These are phyloP conservation scores for Chrysanthemum seticuspe DNA, from an alignment of 129 eudicot genomes.

Conservation along the genomic window DNA sequence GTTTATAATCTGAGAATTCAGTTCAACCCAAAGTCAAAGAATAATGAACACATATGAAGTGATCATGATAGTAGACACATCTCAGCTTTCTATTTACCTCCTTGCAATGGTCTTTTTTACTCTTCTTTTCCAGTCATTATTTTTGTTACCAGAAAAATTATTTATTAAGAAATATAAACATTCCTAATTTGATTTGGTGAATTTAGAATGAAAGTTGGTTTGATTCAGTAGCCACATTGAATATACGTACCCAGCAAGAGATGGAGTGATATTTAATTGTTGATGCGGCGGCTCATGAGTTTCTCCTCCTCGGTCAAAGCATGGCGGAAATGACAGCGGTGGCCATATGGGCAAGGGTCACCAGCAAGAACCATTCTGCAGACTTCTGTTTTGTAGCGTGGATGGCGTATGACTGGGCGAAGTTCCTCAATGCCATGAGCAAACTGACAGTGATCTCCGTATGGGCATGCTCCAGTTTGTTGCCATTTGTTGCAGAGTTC, in stretches of 20 bases:
- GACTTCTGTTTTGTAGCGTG: constrained; percentile 98
- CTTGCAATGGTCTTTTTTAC: constrained; percentile 9
- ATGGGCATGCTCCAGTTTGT: constrained; percentile 84
- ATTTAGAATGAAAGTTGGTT: constrained; percentile 18
- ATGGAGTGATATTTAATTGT: constrained; percentile 19
- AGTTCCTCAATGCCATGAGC: constrained; percentile 92
- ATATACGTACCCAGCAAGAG: constrained; percentile 11
- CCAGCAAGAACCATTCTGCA: constrained; percentile 86
- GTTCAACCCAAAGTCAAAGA: constrained; percentile 15
- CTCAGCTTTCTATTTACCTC: constrained; percentile 31
- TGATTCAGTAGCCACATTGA: neutral
- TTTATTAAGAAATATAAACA: constrained; percentile 37
- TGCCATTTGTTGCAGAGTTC: constrained; percentile 99
- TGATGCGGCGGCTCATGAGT: constrained; percentile 38
- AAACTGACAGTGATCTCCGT: constrained; percentile 84
- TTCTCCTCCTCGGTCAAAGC: constrained; percentile 69
- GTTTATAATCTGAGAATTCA: constrained; percentile 17
- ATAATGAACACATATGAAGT: constrained; percentile 20
- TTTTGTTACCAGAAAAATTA: constrained; percentile 30
- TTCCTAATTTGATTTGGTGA: constrained; percentile 21
- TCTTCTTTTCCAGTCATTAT: constrained; percentile 9
- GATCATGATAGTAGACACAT: constrained; percentile 24
- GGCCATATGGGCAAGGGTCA: constrained; percentile 85
- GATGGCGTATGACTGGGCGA: constrained; percentile 88
- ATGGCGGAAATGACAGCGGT: constrained; percentile 97